phyloP scores from a whole-genome alignment of 2,329 filamentous ascomycete species.

The Pseudovirgaria hyperparasitica region DNA sequence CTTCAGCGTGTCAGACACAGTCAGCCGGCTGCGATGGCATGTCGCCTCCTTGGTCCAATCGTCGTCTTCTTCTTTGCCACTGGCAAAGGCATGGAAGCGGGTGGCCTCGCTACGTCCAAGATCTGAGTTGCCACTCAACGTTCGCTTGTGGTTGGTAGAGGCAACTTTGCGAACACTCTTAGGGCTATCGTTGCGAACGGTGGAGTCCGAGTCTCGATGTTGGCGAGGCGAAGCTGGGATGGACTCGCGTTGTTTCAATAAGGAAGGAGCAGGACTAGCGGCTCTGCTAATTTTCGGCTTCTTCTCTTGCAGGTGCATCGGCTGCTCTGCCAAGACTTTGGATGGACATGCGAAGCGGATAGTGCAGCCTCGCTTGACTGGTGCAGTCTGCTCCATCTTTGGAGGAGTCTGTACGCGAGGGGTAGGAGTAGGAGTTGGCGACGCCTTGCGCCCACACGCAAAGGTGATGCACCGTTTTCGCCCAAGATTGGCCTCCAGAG shows the following conservation, averaged over 20 bases:
- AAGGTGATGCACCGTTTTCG: conserved; percentile 90
- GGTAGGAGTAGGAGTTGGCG: conserved; percentile 23
- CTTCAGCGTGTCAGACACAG: conserved; percentile 75
- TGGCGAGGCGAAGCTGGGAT: conserved; percentile 16
- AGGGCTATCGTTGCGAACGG: conserved; percentile 35
- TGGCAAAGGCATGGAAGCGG: conserved; percentile 83
- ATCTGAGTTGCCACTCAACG: conserved; percentile 25
- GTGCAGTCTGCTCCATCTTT: conserved; percentile 12
- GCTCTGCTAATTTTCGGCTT: conserved; percentile 26
- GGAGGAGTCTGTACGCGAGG: conserved; percentile 16
- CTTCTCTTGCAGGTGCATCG: conserved; percentile 15
- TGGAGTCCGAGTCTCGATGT: conserved; percentile 38
- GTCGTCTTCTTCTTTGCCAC: conserved; percentile 71
- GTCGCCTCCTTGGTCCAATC: conserved; percentile 75
- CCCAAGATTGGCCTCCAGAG: conserved; percentile 50
- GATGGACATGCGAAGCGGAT: conserved; percentile 68
- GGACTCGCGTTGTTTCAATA: conserved; percentile 14
- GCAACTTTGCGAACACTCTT: conserved; percentile 26
- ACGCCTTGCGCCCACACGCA: conserved; percentile 53
- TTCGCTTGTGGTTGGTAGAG: conserved; percentile 17
- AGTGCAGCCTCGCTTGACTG: conserved; percentile 42
- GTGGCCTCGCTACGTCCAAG: conserved; percentile 41
- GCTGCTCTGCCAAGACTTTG: conserved; percentile 29
- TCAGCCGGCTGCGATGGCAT: conserved; percentile 57
- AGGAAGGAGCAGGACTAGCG: conserved; percentile 29